These are phyloP conservation scores for Cinnamomum micranthum DNA, from an alignment of 164 flowering plant genomes.

Conservation along the genomic window DNA sequence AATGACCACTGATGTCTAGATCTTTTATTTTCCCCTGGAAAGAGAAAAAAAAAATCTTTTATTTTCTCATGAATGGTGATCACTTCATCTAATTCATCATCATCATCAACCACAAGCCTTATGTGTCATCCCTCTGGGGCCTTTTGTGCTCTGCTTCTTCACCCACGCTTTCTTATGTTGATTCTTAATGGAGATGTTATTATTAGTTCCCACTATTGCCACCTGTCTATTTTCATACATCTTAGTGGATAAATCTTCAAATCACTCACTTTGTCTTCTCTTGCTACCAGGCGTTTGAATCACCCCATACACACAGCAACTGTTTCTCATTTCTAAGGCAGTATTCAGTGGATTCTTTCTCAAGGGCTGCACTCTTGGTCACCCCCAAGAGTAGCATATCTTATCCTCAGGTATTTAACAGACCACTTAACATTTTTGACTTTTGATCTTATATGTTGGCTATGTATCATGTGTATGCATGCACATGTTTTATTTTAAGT, in stretches of 20 bases:
- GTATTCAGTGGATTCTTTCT: constrained; percentile 83
- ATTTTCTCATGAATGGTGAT: no score
- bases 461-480: not conserved
- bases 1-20: not conserved
- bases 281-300: constrained; percentile 81
- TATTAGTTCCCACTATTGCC: not conserved
- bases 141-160: no score
- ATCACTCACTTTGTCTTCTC: constrained; percentile 8
- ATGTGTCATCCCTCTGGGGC: no score
- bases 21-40: no score
- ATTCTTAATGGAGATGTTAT: no score
- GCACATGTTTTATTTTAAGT: not conserved
- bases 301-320: constrained; percentile 83
- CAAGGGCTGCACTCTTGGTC: constrained; percentile 82
- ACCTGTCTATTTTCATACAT: not conserved
- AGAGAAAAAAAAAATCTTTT: no score
- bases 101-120: no score
- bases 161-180: no score
- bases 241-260: not conserved
- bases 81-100: no score
- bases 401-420: constrained; percentile 78
- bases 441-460: not conserved
- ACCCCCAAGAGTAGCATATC: constrained; percentile 72
- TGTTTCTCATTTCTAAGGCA: constrained; percentile 86
- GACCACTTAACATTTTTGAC: not conserved